Evolutionary conservation across 306 rosid genomes (phyloP).

Genomic region (Citrullus amarus): DNA sequence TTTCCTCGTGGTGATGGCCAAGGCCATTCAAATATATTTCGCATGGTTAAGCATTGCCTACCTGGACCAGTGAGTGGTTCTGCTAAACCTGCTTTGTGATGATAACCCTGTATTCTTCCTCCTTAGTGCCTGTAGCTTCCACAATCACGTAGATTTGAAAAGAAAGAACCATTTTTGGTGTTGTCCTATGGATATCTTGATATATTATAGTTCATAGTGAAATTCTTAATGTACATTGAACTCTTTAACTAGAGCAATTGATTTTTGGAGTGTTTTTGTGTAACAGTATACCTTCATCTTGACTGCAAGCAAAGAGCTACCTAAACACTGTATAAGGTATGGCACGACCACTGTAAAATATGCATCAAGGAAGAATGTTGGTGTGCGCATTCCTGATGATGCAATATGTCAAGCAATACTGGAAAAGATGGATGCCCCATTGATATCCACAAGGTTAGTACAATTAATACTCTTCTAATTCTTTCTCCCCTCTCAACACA

Average conservation of each 20-base stretch:
- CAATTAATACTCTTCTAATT: neutral
- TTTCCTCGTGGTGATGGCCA: slow-evolving; percentile 85
- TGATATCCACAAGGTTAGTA: slow-evolving; percentile 72
- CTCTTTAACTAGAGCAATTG: slow-evolving; percentile 8
- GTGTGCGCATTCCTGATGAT: slow-evolving; percentile 88
- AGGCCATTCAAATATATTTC: slow-evolving; percentile 72
- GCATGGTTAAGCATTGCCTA: slow-evolving; percentile 69
- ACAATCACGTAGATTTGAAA: neutral
- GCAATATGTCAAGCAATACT: slow-evolving; percentile 70
- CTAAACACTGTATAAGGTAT: slow-evolving; percentile 70
- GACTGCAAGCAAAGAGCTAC: slow-evolving; percentile 81
- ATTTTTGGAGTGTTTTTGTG: slow-evolving; percentile 18
- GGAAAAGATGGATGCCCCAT: slow-evolving; percentile 67
- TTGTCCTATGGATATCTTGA: neutral
- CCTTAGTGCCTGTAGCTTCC: neutral
- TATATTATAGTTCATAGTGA: neutral
- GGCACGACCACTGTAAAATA: slow-evolving; percentile 62
- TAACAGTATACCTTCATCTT: slow-evolving; percentile 88
- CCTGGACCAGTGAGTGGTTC: slow-evolving; percentile 92
- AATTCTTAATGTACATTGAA: neutral
- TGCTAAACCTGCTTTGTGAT: neutral
- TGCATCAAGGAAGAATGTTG: slow-evolving; percentile 65
- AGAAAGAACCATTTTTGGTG: neutral
- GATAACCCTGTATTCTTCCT: neutral
- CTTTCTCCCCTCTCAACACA: neutral